Conservation (phyloP, 192 early-diverging fungal genomes). For the Coemansia sp. region DNA sequence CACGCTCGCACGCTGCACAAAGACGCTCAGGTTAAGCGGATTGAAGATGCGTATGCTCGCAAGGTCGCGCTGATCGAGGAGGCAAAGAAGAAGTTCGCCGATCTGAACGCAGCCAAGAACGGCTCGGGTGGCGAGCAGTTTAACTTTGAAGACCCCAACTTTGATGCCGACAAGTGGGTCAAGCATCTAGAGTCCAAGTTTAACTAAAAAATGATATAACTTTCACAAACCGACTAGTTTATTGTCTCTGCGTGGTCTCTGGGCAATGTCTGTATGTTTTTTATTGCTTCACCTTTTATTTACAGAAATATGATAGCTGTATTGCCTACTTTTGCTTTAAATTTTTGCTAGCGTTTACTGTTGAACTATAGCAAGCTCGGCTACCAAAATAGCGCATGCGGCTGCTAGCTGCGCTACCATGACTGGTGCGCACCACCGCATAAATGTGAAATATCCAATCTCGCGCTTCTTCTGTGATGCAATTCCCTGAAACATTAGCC, state of each 20-base stretch:
- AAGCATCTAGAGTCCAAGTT: conserved; percentile 44
- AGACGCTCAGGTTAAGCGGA: conserved; percentile 31
- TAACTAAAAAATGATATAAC: conserved; percentile 4
- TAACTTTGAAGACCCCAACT: conserved; percentile 26
- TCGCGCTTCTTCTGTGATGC: conserved; percentile 23
- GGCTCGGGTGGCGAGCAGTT: conserved; percentile 26
- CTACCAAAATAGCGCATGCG: conserved; percentile 27
- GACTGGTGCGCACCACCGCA: conserved; percentile 31
- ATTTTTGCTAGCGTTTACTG: not conserved
- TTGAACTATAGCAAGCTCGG: conserved; percentile 22
- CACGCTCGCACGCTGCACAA: conserved; percentile 38
- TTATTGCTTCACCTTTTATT: not conserved
- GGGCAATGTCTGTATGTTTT: not conserved
- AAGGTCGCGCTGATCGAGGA: conserved; percentile 52
- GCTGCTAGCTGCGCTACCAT: conserved; percentile 31
- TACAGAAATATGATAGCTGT: not conserved
- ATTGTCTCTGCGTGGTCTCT: not conserved
- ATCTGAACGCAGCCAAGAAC: conserved; percentile 25
- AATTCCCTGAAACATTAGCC: conserved; percentile 55
- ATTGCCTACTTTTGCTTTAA: not conserved
- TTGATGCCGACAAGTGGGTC: conserved; percentile 36
- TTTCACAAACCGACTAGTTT: not conserved
- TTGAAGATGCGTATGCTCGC: conserved; percentile 39
- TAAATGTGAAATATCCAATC: conserved; percentile 32
- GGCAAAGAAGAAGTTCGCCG: conserved; percentile 51